A percentile compares a stretch with the other conserved stretches of the same genome.
These are phyloP conservation scores for Fusarium heterosporum DNA, from an alignment of 2,329 filamentous ascomycete genomes.

Conservation along the genomic window DNA sequence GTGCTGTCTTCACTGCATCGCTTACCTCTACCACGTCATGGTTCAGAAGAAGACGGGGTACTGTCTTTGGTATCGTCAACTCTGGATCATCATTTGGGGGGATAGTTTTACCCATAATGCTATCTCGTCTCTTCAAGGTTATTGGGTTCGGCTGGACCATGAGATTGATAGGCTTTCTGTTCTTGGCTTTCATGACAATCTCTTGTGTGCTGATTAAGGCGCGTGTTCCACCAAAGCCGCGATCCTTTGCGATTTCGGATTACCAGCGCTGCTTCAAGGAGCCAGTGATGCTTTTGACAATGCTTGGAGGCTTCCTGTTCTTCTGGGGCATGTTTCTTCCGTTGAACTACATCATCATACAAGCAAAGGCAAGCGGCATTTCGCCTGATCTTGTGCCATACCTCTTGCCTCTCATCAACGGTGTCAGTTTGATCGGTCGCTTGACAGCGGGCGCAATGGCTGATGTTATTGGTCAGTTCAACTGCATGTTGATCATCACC, in stretches of 20 bases:
- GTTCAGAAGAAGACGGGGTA: neutral
- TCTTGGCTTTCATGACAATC: neutral
- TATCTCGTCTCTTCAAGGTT: fast-evolving
- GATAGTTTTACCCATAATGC: neutral
- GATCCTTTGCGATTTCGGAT: fast-evolving
- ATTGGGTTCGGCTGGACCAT: neutral
- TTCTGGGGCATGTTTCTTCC: slow-evolving; percentile 4
- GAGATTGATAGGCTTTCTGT: neutral
- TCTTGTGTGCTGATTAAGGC: neutral
- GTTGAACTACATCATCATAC: neutral
- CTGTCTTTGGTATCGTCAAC: neutral
- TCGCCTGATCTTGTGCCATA: fast-evolving
- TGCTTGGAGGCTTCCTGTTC: neutral
- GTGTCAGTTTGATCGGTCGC: neutral
- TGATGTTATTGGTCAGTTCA: neutral
- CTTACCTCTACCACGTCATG: neutral
- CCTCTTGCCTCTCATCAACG: neutral
- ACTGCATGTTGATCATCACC: neutral
- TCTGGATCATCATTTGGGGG: neutral
- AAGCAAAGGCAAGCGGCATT: neutral
- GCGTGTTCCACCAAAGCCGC: fast-evolving
- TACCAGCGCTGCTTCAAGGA: neutral
- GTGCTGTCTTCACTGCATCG: fast-evolving
- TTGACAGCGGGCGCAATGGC: neutral
- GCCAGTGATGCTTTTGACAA: fast-evolving